Evolutionary conservation across 2,329 filamentous ascomycete species (phyloP).

Genomic region (Apiospora sp.): DNA sequence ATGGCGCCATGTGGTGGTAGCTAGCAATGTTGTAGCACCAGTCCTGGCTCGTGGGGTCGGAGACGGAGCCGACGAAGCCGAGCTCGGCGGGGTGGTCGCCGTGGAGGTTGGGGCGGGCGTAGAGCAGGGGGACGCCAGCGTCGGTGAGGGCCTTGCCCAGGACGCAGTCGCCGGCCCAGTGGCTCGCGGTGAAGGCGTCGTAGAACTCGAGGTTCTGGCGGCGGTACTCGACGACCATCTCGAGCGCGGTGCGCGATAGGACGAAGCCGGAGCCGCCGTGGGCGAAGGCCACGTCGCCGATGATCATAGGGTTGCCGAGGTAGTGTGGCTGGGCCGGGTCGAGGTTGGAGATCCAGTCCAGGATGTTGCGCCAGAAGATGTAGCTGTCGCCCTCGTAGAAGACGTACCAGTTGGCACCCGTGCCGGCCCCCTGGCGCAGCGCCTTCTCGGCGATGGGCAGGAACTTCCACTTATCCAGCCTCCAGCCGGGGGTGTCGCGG

Average conservation of each 20-base stretch:
- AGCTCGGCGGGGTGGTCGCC: slow-evolving; percentile 49
- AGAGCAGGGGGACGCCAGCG: slow-evolving; percentile 52
- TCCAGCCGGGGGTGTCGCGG: slow-evolving; percentile 56
- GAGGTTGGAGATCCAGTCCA: slow-evolving; percentile 60
- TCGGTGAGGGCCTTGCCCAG: slow-evolving; percentile 55
- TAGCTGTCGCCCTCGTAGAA: slow-evolving; percentile 69
- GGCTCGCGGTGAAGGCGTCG: slow-evolving; percentile 52
- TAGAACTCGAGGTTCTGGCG: slow-evolving; percentile 49
- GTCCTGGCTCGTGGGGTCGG: slow-evolving; percentile 47
- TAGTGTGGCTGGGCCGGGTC: slow-evolving; percentile 58
- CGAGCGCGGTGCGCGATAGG: slow-evolving; percentile 58
- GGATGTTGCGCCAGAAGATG: slow-evolving; percentile 59
- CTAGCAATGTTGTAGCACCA: slow-evolving; percentile 59
- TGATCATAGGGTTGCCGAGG: slow-evolving; percentile 61
- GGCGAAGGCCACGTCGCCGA: slow-evolving; percentile 57
- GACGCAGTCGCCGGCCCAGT: slow-evolving; percentile 60
- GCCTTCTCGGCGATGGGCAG: slow-evolving; percentile 62
- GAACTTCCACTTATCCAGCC: slow-evolving; percentile 66
- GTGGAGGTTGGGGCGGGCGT: slow-evolving; percentile 56
- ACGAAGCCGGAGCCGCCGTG: slow-evolving; percentile 62
- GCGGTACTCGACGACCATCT: slow-evolving; percentile 51
- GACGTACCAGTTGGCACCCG: slow-evolving; percentile 63
- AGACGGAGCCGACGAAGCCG: slow-evolving; percentile 51
- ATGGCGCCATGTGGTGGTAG: slow-evolving; percentile 56
- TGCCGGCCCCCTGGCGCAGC: slow-evolving; percentile 38